Conservation (phyloP, 2,329 filamentous ascomycete genomes). For the Sarocladiaceae sp. region DNA sequence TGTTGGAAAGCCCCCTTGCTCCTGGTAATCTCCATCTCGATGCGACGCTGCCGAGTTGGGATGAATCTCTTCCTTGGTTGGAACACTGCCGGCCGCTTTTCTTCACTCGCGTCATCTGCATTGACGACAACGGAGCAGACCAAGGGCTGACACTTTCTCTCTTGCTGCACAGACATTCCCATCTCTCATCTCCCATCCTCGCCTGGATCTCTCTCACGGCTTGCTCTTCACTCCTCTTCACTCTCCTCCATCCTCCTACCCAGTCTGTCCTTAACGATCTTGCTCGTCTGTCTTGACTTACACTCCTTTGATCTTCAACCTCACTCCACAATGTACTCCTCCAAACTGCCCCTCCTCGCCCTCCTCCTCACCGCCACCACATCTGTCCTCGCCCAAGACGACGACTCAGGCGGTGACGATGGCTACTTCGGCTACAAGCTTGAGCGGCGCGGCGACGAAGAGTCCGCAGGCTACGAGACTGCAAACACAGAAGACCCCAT, state of each 20-base stretch:
- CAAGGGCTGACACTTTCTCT: too few species aligned
- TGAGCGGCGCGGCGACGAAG: conserved; percentile 41
- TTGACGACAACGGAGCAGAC: too few species aligned
- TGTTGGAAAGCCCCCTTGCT: neutral
- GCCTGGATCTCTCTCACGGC: neutral
- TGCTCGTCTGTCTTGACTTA: too few species aligned
- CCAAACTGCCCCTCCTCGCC: conserved; percentile 14
- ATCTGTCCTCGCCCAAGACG: conserved; percentile 24
- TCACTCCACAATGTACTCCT: neutral
- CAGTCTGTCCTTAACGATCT: neutral
- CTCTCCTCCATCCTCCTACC: neutral
- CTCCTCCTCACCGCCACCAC: conserved; percentile 21
- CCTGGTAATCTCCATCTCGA: conserved; percentile 3
- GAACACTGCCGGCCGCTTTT: too few species aligned
- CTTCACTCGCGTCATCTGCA: too few species aligned
- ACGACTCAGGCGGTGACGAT: conserved; percentile 18
- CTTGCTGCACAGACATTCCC: neutral
- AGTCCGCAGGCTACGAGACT: conserved; percentile 47
- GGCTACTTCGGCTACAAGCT: conserved; percentile 53
- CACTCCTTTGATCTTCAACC: neutral
- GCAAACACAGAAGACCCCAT: conserved; percentile 39
- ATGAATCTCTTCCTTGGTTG: neutral
- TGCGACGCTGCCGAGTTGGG: neutral
- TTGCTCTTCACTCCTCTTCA: neutral
- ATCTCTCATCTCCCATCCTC: neutral